phyloP scores from a whole-genome alignment of 2,329 filamentous ascomycete species.

The Cercospora sp. region DNA sequence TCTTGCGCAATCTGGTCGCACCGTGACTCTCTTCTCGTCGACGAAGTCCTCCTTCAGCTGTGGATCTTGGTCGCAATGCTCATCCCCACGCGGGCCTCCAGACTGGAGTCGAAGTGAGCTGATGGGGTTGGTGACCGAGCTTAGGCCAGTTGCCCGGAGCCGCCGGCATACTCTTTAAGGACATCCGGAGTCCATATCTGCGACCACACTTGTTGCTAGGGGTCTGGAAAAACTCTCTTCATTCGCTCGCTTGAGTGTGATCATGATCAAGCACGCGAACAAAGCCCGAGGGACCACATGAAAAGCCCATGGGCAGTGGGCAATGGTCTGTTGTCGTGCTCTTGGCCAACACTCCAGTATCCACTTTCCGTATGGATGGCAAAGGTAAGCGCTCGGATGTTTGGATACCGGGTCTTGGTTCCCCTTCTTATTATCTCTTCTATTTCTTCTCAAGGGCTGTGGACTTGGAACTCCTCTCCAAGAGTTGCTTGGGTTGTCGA shows the following conservation, averaged over 20 bases:
- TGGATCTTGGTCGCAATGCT: background rate
- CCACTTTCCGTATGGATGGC: conserved; percentile 16
- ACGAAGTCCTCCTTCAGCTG: background rate
- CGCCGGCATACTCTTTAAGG: background rate
- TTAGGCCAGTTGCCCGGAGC: background rate
- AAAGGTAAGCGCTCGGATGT: conserved; percentile 13
- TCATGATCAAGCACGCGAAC: conserved; percentile 3
- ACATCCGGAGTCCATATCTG: background rate
- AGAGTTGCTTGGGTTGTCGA: background rate
- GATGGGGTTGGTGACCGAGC: background rate
- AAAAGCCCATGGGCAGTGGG: conserved; percentile 11
- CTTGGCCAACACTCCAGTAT: background rate
- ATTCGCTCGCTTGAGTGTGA: conserved; percentile 16
- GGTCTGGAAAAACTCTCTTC: conserved; percentile 2
- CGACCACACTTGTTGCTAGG: background rate
- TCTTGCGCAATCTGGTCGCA: background rate
- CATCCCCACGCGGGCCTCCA: background rate
- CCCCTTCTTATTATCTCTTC: background rate
- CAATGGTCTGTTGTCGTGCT: conserved; percentile 9
- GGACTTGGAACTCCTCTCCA: background rate
- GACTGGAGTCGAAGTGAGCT: background rate
- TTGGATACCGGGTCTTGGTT: background rate
- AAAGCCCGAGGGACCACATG: background rate
- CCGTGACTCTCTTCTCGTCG: background rate
- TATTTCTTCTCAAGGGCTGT: background rate